Evolutionary conservation across 2,329 filamentous ascomycete genomes (phyloP).

Genomic region (Fonsecaea pugnacius): DNA sequence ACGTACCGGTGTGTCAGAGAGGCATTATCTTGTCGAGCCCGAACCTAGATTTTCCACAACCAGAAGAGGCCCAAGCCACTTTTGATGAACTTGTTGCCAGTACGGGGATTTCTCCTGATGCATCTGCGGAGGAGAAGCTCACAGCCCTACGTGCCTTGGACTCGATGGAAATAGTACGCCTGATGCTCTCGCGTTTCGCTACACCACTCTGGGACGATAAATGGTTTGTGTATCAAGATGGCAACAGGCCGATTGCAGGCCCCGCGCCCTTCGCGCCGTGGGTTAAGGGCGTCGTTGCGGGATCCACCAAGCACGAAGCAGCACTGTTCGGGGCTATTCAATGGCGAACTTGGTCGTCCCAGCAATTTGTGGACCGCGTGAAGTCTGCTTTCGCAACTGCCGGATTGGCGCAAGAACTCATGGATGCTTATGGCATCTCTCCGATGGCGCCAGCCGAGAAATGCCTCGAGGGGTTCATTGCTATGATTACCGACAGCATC

Average conservation of each 20-base stretch:
- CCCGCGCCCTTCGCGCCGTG: constrained; percentile 25
- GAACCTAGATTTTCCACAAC: constrained; percentile 23
- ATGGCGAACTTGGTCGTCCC: constrained; percentile 18
- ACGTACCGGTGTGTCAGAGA: constrained; percentile 24
- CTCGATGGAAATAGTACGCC: constrained; percentile 12
- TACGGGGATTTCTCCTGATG: constrained; percentile 11
- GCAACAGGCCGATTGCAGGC: constrained; percentile 19
- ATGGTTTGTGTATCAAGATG: constrained; percentile 26
- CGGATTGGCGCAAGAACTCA: constrained; percentile 18
- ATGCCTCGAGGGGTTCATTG: constrained; percentile 21
- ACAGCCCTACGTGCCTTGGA: constrained; percentile 19
- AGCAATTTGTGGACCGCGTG: constrained; percentile 20
- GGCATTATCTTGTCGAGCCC: constrained; percentile 25
- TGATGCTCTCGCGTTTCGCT: constrained; percentile 13
- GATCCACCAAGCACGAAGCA: constrained; percentile 23
- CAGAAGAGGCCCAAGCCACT: constrained; percentile 24
- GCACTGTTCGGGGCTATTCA: constrained; percentile 19
- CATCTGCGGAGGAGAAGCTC: constrained; percentile 22
- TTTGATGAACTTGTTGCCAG: constrained; percentile 24
- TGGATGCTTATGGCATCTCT: constrained; percentile 19
- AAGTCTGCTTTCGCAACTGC: constrained; percentile 9
- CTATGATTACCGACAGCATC: constrained; percentile 21
- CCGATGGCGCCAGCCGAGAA: constrained; percentile 9
- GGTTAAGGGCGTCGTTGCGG: constrained; percentile 21
- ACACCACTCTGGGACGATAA: constrained; percentile 26